A percentile compares a stretch with the other conserved stretches of the same genome.
Evolutionary conservation across 129 eudicot species (phyloP).

Genomic region (Lactuca saligna): DNA sequence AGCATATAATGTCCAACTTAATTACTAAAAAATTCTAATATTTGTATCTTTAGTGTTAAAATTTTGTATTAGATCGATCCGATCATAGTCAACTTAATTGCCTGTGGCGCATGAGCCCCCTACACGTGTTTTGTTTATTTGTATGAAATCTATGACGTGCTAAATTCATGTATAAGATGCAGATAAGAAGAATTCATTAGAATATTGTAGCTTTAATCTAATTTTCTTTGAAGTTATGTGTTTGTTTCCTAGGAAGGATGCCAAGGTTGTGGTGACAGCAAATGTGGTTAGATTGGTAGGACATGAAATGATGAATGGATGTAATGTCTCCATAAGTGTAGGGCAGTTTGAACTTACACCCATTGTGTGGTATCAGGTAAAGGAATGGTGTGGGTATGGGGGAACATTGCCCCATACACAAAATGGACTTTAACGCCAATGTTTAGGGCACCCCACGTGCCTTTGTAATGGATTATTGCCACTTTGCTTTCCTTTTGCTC

Average conservation of each 20-base stretch:
- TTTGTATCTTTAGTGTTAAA: too few species aligned
- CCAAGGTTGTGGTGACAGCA: slow-evolving; percentile 35
- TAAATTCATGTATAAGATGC: background rate
- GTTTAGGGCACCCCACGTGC: slow-evolving; percentile 30
- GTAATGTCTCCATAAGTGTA: slow-evolving; percentile 31
- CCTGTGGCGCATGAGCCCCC: background rate
- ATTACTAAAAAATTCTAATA: too few species aligned
- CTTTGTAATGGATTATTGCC: slow-evolving; percentile 12
- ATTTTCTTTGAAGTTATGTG: background rate
- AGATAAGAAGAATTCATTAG: background rate
- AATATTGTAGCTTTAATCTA: background rate
- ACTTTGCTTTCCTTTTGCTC: slow-evolving; percentile 17
- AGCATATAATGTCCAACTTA: too few species aligned
- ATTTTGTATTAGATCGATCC: too few species aligned
- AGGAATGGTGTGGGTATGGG: slow-evolving; percentile 42
- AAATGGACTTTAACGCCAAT: slow-evolving; percentile 32
- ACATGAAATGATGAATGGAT: slow-evolving; percentile 28
- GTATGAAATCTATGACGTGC: background rate
- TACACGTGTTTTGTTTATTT: background rate
- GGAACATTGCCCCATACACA: slow-evolving; percentile 30
- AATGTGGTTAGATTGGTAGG: slow-evolving; percentile 26
- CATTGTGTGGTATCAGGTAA: slow-evolving; percentile 23
- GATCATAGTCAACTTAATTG: background rate
- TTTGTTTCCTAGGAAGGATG: slow-evolving; percentile 34
- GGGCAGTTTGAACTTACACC: slow-evolving; percentile 25